A percentile compares a stretch with the other conserved stretches of the same genome.
Conservation (phyloP, 164 flowering plant species). For the Buxus sempervirens region DNA sequence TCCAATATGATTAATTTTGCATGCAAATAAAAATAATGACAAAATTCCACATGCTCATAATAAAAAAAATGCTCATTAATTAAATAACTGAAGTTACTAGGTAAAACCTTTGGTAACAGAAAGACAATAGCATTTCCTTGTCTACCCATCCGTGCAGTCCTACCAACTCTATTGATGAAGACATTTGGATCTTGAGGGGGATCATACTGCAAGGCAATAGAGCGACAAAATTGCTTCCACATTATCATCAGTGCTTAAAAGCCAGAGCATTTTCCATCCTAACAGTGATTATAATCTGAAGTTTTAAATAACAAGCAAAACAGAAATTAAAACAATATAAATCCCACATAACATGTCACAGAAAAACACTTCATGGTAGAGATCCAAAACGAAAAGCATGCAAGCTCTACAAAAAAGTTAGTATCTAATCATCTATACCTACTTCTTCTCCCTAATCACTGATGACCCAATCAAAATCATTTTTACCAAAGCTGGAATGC, state of each 20-base stretch:
- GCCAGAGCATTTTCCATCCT: neutral
- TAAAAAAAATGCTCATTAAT: neutral
- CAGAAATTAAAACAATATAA: no score
- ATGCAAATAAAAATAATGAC: neutral
- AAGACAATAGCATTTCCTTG: constrained; percentile 78
- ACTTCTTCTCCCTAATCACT: no score
- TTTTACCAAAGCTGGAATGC: no score
- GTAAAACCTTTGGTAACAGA: constrained; percentile 74
- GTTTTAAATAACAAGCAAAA: no score
- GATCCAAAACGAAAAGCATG: no score
- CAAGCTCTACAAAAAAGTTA: no score
- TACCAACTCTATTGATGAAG: constrained; percentile 89
- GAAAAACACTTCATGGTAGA: no score
- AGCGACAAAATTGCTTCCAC: neutral
- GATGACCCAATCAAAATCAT: no score
- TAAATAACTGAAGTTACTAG: neutral
- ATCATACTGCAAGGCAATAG: constrained; percentile 71
- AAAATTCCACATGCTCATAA: neutral
- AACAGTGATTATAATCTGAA: neutral
- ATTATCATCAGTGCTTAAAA: neutral
- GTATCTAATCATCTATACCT: no score
- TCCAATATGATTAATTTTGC: neutral
- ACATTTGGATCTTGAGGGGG: constrained; percentile 95
- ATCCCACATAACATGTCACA: no score
- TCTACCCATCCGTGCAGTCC: constrained; percentile 93